Conservation (phyloP, 192 early-diverging fungal genomes). For the Backusella tarrabulga region DNA sequence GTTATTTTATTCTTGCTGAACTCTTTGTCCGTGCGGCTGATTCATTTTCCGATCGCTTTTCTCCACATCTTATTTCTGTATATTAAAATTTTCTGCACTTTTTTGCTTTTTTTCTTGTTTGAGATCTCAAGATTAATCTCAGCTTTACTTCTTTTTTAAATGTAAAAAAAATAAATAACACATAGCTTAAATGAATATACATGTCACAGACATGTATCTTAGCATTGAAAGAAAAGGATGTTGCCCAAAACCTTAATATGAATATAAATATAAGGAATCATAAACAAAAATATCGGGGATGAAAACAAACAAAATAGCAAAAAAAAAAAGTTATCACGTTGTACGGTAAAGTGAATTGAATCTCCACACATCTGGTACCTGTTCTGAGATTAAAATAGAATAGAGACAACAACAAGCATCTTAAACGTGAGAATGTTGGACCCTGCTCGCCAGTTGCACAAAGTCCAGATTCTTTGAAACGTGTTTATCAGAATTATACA, state of each 20-base stretch:
- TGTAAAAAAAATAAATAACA: background rate
- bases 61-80: background rate
- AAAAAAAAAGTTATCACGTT: background rate
- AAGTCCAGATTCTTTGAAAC: background rate
- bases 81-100: background rate
- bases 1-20: conserved; percentile 1
- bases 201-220: background rate
- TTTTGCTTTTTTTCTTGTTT: background rate
- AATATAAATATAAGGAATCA: background rate
- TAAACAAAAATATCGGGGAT: background rate
- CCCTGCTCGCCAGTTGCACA: background rate
- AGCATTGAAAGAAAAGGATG: background rate
- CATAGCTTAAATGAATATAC: background rate
- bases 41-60: background rate
- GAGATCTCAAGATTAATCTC: background rate
- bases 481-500: background rate
- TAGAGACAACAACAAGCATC: background rate
- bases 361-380: background rate
- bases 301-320: background rate
- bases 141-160: background rate
- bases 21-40: conserved; percentile 1
- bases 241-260: background rate
- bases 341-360: background rate
- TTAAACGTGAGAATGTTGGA: conserved; percentile 6
- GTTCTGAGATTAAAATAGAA: background rate